phyloP scores from a whole-genome alignment of 306 rosid genomes.

The Fragaria vesca region DNA sequence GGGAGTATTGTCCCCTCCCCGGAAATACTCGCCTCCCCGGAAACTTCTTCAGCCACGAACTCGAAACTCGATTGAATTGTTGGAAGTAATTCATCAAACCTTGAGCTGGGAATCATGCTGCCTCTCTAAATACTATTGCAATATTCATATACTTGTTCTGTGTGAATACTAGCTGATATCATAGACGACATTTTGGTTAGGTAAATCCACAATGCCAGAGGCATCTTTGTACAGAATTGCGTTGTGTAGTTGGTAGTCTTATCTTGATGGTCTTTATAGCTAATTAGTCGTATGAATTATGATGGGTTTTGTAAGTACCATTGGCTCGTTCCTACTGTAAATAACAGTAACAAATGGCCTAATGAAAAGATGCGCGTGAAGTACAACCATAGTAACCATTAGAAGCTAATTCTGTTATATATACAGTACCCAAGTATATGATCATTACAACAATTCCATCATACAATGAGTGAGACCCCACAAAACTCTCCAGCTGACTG shows the following conservation, averaged over 20 bases:
- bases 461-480: neutral
- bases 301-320: neutral
- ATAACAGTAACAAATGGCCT: too few relatives aligned
- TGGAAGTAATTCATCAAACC: neutral
- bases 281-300: neutral
- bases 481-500: conserved; percentile 11
- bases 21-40: conserved; percentile 3
- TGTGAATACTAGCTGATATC: neutral
- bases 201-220: neutral
- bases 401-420: neutral
- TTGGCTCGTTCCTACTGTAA: neutral
- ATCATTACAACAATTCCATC: conserved; percentile 8
- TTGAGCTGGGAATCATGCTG: neutral
- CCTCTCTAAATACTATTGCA: neutral
- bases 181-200: neutral
- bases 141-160: neutral
- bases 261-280: too few relatives aligned
- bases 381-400: too few relatives aligned
- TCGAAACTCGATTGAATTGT: conserved; percentile 24
- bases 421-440: neutral
- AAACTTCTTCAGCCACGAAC: conserved; percentile 1
- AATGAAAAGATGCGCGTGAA: too few relatives aligned
- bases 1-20: conserved; percentile 13
- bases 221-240: neutral
- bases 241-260: neutral